Conservation (phyloP, 495 filamentous ascomycete species). For the Penicillium taxi region DNA sequence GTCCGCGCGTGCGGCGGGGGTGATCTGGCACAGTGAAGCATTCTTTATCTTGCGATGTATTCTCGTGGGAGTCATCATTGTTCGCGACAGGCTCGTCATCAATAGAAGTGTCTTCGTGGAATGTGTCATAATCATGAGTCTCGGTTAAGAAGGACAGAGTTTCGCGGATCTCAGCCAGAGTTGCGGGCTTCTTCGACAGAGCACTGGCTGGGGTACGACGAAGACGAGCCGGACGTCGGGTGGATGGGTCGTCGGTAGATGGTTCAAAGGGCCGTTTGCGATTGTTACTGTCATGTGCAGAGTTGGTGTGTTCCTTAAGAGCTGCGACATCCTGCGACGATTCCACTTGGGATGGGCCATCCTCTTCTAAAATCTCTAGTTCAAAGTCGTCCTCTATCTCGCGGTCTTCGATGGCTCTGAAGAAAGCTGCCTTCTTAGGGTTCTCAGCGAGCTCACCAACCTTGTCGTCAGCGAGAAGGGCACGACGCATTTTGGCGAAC, state of each 20-base stretch:
- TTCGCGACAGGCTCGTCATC: conserved; percentile 29
- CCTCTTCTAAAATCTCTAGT: conserved; percentile 59
- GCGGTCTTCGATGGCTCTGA: conserved; percentile 78
- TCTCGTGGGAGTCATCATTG: conserved; percentile 29
- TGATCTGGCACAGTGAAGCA: conserved; percentile 31
- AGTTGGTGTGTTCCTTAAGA: conserved; percentile 20
- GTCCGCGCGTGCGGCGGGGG: conserved; percentile 43
- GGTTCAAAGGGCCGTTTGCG: conserved; percentile 47
- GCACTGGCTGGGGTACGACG: conserved; percentile 53
- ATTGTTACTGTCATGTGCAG: conserved; percentile 36
- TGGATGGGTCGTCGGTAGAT: conserved; percentile 36
- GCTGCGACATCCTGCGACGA: conserved; percentile 36
- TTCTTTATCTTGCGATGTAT: conserved; percentile 31
- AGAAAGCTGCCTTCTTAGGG: conserved; percentile 83
- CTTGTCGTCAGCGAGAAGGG: conserved; percentile 82
- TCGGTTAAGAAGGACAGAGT: conserved; percentile 76
- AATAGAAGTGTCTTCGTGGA: conserved; percentile 36
- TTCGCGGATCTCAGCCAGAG: conserved; percentile 70
- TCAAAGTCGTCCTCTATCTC: conserved; percentile 72
- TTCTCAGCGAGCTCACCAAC: conserved; percentile 85
- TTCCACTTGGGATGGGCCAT: conserved; percentile 32
- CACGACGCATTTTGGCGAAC: conserved; percentile 85
- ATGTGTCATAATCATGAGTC: conserved; percentile 53
- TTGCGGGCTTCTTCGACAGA: conserved; percentile 54
- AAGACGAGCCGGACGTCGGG: conserved; percentile 53